These are phyloP conservation scores for Alternaria infectoria DNA, from an alignment of 2,329 filamentous ascomycete species.

Conservation along the genomic window DNA sequence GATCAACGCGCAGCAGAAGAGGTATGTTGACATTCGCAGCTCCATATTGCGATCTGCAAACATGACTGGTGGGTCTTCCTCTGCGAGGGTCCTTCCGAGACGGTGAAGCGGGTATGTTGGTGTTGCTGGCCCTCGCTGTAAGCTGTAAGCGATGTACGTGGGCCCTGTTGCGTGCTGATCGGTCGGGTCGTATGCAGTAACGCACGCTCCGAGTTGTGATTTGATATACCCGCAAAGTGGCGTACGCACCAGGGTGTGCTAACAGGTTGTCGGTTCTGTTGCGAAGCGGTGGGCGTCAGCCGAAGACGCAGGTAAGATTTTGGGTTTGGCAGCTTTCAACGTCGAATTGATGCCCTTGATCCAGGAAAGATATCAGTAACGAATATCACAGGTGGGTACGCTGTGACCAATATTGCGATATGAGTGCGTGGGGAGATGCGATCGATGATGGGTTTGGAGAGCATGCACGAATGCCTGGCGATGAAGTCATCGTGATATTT, in stretches of 20 bases:
- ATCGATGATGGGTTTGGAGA: background rate
- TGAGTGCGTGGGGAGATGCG: background rate
- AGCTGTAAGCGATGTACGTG: slow-evolving; percentile 7
- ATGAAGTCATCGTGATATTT: slow-evolving; percentile 12
- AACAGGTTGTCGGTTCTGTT: slow-evolving; percentile 12
- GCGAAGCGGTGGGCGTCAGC: slow-evolving; percentile 17
- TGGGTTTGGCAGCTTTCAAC: slow-evolving; percentile 1
- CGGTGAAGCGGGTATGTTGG: background rate
- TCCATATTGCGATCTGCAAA: slow-evolving; percentile 16
- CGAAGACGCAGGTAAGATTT: slow-evolving; percentile 13
- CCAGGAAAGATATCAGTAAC: background rate
- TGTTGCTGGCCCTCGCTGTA: background rate
- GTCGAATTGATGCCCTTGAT: slow-evolving; percentile 3
- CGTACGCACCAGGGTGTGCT: slow-evolving; percentile 4
- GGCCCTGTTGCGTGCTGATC: background rate
- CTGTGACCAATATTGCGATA: background rate
- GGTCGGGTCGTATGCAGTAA: background rate
- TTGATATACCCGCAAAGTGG: slow-evolving; percentile 2
- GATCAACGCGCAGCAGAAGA: slow-evolving; percentile 41
- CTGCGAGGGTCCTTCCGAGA: background rate
- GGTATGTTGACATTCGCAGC: slow-evolving; percentile 32
- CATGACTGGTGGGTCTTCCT: slow-evolving; percentile 13
- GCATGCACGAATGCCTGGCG: background rate
- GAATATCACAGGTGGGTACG: background rate
- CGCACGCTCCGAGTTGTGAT: background rate